These are phyloP conservation scores for Arabidopsis lyrata DNA, from an alignment of 441 rosid genomes.

Conservation along the genomic window DNA sequence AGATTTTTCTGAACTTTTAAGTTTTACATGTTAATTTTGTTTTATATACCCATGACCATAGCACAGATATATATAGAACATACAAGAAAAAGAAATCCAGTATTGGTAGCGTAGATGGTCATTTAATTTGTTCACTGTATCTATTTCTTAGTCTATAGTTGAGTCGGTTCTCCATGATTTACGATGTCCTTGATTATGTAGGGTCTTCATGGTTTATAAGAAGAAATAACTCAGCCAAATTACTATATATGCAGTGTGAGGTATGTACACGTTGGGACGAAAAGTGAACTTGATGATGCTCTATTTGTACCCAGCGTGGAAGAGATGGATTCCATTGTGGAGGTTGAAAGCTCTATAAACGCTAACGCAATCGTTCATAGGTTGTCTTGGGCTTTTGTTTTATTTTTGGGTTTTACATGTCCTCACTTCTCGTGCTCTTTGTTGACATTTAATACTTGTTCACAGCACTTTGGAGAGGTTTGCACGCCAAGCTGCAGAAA, in stretches of 20 bases:
- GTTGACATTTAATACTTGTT: slow-evolving; percentile 45
- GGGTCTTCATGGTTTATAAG: slow-evolving; percentile 13
- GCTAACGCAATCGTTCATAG: slow-evolving; percentile 84
- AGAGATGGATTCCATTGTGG: slow-evolving; percentile 74
- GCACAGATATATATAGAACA: not conserved
- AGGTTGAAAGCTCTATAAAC: slow-evolving; percentile 83
- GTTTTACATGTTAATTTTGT: slow-evolving; percentile 9
- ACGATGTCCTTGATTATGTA: not conserved
- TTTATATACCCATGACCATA: not conserved
- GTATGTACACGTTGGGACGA: slow-evolving; percentile 76
- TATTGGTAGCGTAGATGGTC: slow-evolving; percentile 10
- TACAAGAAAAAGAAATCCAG: slow-evolving; percentile 4
- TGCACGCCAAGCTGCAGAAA: slow-evolving; percentile 70
- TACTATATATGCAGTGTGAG: slow-evolving; percentile 64
- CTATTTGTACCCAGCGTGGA: slow-evolving; percentile 55
- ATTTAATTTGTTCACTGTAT: slow-evolving; percentile 20
- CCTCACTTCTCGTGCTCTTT: slow-evolving; percentile 27
- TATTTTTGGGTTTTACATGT: slow-evolving; percentile 8
- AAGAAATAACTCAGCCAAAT: slow-evolving; percentile 28
- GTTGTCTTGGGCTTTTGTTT: slow-evolving; percentile 47
- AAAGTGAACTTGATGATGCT: slow-evolving; percentile 77
- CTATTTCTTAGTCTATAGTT: slow-evolving; percentile 10
- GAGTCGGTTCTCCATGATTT: slow-evolving; percentile 16
- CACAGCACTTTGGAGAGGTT: slow-evolving; percentile 70
- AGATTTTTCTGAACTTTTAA: slow-evolving; percentile 1